Base-by-base conservation (phyloP, 768 basidiomycete genomes). In the Termitomyces sp. region DNA sequence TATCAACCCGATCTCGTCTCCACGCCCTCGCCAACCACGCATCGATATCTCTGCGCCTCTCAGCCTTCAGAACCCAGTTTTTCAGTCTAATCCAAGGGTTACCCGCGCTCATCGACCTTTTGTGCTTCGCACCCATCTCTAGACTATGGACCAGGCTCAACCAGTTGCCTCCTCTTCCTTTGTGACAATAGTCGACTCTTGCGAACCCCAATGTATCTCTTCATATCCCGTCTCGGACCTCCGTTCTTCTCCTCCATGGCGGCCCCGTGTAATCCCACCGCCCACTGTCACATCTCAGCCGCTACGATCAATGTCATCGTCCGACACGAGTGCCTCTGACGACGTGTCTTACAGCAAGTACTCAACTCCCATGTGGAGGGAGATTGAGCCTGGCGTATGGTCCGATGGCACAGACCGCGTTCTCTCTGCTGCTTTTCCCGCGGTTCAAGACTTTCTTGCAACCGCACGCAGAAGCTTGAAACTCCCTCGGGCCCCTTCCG, bases 401-500 rank as follows among this genome's bases (percentile, higher is more conserved):
- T 65, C 66, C 12, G 70, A 77, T 57, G 74, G 75, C 11, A 66
- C 66, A 40, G 64, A 67, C 52, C 55, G 73, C 31, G 69, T 78
- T 23, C 72, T 79, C 61, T 81, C 80, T 17, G 71, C 75, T 14
- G 75, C 73, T 40, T 72, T 78, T 41, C 80, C 82, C 17, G 70
- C 73, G 30, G 82, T 85, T 5, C 73, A 75, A 50, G 62, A 68
- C 19, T 79, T 81, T 63, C 77, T 86, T 61, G 64, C 68, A 3
- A 69, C 70, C 41, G 75, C 76, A 53, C 72, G 78, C 55, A 49
- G 51, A 60, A 71, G 61, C 67, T 70, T 71, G 66, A 69, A 62
- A 11, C 68, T 82, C 58, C 71, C 79, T 53, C 3, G 69, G 35
- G 55, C 72, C 37, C 64, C 80, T 50, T 73, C 76, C 42, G 69